A percentile compares a stretch with the other conserved stretches of the same genome.
These are phyloP conservation scores for Oryza longistaminata DNA, from an alignment of 176 grass and related monocot species.

Conservation along the genomic window DNA sequence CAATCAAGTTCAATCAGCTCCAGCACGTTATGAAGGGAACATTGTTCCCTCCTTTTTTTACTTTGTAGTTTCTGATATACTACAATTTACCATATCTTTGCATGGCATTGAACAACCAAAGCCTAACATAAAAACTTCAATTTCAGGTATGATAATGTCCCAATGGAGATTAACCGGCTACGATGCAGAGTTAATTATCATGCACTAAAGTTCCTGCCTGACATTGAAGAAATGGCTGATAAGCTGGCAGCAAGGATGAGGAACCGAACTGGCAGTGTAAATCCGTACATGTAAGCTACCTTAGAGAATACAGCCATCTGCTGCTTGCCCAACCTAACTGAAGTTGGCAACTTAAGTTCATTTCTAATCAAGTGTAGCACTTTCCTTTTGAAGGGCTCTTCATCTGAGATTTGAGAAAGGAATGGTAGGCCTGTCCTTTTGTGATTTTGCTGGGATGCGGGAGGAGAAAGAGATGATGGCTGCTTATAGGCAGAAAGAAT, in stretches of 20 bases:
- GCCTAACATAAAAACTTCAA: background rate
- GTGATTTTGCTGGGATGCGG: constrained; percentile 79
- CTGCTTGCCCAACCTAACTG: background rate
- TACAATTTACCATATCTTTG: constrained; percentile 1
- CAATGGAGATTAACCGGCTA: constrained; percentile 72
- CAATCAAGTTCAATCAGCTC: background rate
- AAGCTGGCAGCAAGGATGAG: constrained; percentile 73
- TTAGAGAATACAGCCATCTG: background rate
- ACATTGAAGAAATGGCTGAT: constrained; percentile 86
- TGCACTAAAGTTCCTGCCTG: constrained; percentile 72
- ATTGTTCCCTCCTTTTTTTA: background rate
- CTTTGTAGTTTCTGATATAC: background rate
- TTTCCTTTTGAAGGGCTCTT: constrained; percentile 61
- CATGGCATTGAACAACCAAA: background rate
- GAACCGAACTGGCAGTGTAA: constrained; percentile 58
- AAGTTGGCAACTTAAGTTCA: constrained; percentile 5
- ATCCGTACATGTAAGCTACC: constrained; percentile 72
- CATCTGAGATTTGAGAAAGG: constrained; percentile 89
- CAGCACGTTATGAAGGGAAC: background rate
- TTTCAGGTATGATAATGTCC: constrained; percentile 85
- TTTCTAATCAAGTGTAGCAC: background rate
- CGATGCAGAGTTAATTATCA: constrained; percentile 86
- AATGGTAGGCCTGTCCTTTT: constrained; percentile 82
- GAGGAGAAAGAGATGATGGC: constrained; percentile 89
- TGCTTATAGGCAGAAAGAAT: constrained; percentile 93